phyloP scores from a whole-genome alignment of 257 asterid genomes.

The Gentiana dahurica region DNA sequence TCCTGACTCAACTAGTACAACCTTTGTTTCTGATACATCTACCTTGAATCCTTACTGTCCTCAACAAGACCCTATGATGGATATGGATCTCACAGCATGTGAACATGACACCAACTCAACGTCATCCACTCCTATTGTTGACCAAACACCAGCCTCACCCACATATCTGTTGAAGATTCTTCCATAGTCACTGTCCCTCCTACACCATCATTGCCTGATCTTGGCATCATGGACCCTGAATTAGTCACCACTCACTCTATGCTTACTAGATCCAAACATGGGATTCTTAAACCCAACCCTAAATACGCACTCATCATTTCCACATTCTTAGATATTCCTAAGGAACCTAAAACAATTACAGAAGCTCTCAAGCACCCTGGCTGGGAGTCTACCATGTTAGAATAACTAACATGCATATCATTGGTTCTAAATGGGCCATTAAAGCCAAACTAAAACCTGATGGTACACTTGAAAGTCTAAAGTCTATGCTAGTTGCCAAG shows the following conservation, averaged over 20 bases:
- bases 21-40: neutral
- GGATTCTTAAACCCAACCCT: neutral
- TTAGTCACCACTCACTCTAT: neutral
- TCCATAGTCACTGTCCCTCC: too few relatives aligned
- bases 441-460: constrained; percentile 1
- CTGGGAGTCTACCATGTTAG: neutral
- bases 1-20: too few relatives aligned
- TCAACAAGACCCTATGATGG: too few relatives aligned
- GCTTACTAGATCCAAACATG: neutral
- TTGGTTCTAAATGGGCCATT: constrained; percentile 1
- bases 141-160: too few relatives aligned
- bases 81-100: too few relatives aligned
- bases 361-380: neutral
- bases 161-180: too few relatives aligned
- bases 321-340: neutral
- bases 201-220: too few relatives aligned
- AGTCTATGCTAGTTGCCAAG: neutral
- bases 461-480: neutral
- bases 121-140: too few relatives aligned
- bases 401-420: neutral
- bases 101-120: too few relatives aligned
- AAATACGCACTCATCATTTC: neutral
- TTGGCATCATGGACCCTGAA: neutral
- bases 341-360: neutral
- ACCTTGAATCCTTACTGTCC: neutral